Evolutionary conservation across 2,329 filamentous ascomycete species (phyloP).

Genomic region (Sporothrix phasma): DNA sequence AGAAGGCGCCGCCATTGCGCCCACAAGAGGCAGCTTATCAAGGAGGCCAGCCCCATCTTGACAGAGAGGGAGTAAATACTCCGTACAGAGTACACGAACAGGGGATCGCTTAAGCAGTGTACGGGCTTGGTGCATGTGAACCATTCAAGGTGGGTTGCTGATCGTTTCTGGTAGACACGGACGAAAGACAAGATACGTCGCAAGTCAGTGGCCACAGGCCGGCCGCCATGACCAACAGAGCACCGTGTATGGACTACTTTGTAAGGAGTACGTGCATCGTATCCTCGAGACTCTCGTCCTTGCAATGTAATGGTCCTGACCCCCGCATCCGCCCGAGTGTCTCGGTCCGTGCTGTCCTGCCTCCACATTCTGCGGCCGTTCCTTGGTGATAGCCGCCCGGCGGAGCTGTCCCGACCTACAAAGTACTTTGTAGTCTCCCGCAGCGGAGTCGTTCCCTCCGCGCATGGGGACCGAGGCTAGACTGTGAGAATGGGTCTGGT

Average conservation of each 20-base stretch:
- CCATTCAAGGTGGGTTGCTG: not conserved
- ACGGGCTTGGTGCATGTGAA: not conserved
- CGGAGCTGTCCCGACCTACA: no score
- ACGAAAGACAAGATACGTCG: no score
- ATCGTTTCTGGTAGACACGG: no score
- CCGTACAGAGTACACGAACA: no score
- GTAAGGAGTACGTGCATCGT: no score
- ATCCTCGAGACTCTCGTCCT: no score
- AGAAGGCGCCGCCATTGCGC: not conserved
- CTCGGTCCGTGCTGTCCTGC: not conserved
- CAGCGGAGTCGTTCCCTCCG: not conserved
- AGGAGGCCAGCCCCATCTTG: not conserved
- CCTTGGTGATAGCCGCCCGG: not conserved
- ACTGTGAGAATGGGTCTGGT: not conserved
- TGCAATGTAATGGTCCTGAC: no score
- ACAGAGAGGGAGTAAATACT: no score
- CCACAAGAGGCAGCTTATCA: not conserved
- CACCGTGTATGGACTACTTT: no score
- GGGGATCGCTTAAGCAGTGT: not conserved
- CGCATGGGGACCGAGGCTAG: not conserved
- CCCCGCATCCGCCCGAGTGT: not conserved
- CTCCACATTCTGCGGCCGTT: not conserved
- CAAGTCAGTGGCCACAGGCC: not conserved
- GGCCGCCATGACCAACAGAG: not conserved
- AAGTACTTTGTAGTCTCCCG: no score